Conservation (phyloP, 2,329 filamentous ascomycete species). For the Chrysoporthe puriensis region DNA sequence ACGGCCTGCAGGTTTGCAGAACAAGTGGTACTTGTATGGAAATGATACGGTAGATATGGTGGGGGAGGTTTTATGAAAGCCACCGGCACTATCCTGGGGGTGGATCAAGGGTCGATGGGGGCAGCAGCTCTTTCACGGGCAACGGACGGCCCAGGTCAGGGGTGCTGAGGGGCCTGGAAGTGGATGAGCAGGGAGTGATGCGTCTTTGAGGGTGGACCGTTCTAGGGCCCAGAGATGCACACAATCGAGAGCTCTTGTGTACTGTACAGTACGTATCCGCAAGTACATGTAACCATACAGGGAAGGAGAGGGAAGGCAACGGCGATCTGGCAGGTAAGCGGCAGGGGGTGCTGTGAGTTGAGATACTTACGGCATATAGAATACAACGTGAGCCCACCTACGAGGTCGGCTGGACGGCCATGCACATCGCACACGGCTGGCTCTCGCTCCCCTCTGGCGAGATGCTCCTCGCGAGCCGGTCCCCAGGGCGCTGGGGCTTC, state of each 20-base stretch:
- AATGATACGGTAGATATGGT: constrained; percentile 53
- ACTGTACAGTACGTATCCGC: constrained; percentile 28
- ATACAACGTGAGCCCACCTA: constrained; percentile 27
- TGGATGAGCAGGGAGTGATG: constrained; percentile 28
- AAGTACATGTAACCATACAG: constrained; percentile 50
- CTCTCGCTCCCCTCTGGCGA: constrained; percentile 16
- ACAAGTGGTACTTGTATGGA: constrained; percentile 52
- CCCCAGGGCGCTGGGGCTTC: constrained; percentile 6
- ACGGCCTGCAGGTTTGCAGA: constrained; percentile 44
- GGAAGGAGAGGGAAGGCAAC: constrained; percentile 50
- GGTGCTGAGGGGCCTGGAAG: constrained; percentile 27
- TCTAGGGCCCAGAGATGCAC: constrained; percentile 40
- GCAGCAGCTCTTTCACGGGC: constrained; percentile 24
- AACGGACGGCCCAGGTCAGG: constrained; percentile 36
- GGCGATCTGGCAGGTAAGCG: constrained; percentile 42
- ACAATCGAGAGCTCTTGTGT: constrained; percentile 39
- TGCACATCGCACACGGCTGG: constrained; percentile 20
- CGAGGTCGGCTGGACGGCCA: constrained; percentile 22
- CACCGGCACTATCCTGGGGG: constrained; percentile 54
- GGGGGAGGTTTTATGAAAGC: constrained; percentile 52
- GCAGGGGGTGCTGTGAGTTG: constrained; percentile 29
- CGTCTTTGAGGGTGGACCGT: constrained; percentile 30
- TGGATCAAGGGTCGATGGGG: constrained; percentile 39
- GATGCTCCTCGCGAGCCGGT: constrained; percentile 11
- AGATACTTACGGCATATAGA: constrained; percentile 29